Conservation (phyloP, 202 grass and related monocot species). For the Panicum hallii region DNA sequence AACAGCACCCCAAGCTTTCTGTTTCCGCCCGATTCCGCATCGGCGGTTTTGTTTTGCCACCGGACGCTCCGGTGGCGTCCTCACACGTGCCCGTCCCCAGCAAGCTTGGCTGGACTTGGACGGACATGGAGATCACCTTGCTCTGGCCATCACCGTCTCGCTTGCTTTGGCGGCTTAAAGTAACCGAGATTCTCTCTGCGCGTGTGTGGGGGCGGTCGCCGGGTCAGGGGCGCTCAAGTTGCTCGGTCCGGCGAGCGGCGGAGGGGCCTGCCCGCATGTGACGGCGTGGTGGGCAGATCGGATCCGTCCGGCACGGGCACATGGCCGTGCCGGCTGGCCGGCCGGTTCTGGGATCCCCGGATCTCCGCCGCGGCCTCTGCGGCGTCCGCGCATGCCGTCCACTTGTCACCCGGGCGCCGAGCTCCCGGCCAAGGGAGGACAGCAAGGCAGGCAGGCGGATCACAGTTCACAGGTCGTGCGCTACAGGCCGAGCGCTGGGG, state of each 20-base stretch:
- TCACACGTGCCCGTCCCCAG: background rate
- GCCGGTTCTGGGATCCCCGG: background rate
- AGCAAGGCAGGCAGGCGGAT: background rate
- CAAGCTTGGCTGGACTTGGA: background rate
- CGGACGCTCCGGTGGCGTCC: conserved; percentile 5
- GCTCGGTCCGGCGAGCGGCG: background rate
- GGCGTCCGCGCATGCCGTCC: background rate
- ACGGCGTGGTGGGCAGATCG: conserved; percentile 37
- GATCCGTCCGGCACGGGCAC: conserved; percentile 47
- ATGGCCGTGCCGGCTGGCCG: conserved; percentile 21
- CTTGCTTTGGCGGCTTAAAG: background rate
- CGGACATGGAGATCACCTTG: background rate
- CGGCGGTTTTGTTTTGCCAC: background rate
- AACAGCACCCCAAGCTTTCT: conserved; percentile 2
- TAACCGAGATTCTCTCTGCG: conserved; percentile 2
- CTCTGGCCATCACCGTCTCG: background rate
- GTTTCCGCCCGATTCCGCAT: conserved; percentile 23
- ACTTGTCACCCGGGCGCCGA: conserved; percentile 21
- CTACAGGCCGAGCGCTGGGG: background rate
- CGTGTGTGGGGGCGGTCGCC: background rate
- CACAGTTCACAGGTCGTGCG: background rate
- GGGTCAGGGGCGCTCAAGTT: background rate
- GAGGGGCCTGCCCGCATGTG: conserved; percentile 27
- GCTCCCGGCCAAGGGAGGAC: background rate
- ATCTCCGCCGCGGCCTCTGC: background rate